phyloP scores from a whole-genome alignment of 2,329 filamentous ascomycete species.

The Colletotrichum sp. region DNA sequence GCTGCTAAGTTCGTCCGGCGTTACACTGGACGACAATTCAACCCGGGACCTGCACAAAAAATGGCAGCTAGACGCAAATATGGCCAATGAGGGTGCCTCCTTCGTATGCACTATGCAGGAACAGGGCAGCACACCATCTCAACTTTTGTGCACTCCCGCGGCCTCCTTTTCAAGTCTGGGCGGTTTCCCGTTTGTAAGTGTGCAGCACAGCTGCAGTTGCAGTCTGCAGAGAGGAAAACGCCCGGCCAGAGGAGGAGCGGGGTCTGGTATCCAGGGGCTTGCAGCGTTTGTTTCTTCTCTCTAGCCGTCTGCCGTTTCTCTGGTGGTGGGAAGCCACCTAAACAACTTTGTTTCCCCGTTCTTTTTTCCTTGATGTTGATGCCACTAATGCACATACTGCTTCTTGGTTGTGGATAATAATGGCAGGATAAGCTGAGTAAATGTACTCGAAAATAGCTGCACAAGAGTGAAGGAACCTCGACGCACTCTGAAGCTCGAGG shows the following conservation, averaged over 20 bases:
- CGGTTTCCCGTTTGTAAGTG: not conserved
- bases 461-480: not conserved
- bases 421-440: not conserved
- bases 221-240: not conserved
- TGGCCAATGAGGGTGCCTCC: not conserved
- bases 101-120: slow-evolving; percentile 11
- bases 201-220: not conserved
- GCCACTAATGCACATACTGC: not conserved
- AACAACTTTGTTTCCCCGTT: not conserved
- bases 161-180: slow-evolving; percentile 10
- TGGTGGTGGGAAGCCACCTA: not conserved
- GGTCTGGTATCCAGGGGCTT: not conserved
- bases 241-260: not conserved
- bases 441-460: not conserved
- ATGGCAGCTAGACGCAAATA: not conserved
- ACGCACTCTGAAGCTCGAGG: not conserved
- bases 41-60: slow-evolving; percentile 7
- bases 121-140: slow-evolving; percentile 8
- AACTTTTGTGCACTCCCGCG: slow-evolving; percentile 5
- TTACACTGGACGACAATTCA: not conserved
- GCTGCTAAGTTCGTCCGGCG: slow-evolving; percentile 6
- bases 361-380: not conserved
- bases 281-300: slow-evolving; percentile 11
- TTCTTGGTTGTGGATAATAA: not conserved
- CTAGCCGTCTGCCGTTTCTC: not conserved